phyloP scores from a whole-genome alignment of 2,329 filamentous ascomycete species.

The Talaromyces sp. region DNA sequence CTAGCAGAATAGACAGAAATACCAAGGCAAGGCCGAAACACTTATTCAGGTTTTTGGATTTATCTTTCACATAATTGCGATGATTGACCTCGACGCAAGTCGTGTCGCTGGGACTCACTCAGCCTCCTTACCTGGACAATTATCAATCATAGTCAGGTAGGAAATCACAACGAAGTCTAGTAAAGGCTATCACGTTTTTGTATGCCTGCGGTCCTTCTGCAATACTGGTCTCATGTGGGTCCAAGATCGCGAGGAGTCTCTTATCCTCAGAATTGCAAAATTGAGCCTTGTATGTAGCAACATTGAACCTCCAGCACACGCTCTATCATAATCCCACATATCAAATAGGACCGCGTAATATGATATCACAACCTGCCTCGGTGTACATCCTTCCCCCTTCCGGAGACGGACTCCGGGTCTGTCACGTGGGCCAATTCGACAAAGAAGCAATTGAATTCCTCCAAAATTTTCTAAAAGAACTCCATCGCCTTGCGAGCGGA shows the following conservation, averaged over 20 bases:
- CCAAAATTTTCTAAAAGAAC: neutral
- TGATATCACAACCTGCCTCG: neutral
- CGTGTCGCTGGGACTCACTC: neutral
- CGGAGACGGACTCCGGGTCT: neutral
- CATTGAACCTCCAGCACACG: neutral
- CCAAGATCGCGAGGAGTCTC: no score
- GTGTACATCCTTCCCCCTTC: neutral
- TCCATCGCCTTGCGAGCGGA: neutral
- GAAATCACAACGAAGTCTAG: neutral
- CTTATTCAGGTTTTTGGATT: neutral
- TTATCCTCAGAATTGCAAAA: no score
- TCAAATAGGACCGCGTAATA: neutral
- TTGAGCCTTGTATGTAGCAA: neutral
- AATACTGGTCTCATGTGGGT: no score
- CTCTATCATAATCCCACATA: neutral
- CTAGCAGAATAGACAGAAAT: neutral
- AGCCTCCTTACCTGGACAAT: neutral
- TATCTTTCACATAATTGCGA: neutral
- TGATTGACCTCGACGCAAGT: neutral
- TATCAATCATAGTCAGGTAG: neutral
- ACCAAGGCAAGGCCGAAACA: neutral
- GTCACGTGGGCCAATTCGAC: neutral
- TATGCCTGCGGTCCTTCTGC: neutral
- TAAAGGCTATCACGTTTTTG: neutral
- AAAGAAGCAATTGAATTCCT: neutral